Percentiles rank a stretch among this genome's conserved stretches.
phyloP scores from a whole-genome alignment of 352 stramenopile genomes.

The Globisporangium polare region DNA sequence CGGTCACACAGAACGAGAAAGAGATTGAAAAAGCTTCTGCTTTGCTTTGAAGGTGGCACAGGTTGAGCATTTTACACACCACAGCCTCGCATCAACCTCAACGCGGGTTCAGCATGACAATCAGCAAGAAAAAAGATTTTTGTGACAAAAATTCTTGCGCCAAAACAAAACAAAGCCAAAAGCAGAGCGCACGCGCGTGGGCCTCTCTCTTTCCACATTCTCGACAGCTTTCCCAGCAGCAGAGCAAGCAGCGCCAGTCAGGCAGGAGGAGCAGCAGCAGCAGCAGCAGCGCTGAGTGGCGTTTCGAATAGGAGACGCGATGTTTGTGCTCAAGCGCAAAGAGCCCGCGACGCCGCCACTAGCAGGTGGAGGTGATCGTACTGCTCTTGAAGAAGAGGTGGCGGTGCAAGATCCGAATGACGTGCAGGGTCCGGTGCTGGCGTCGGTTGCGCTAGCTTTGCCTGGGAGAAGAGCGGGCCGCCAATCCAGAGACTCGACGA shows the following conservation, averaged over 20 bases:
- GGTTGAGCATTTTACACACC: background rate
- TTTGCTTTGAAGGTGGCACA: background rate
- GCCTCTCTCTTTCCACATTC: background rate
- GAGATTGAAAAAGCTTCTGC: background rate
- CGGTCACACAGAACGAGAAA: background rate
- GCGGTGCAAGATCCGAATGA: background rate
- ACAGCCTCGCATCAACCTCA: no score
- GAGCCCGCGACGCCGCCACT: background rate
- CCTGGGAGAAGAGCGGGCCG: background rate
- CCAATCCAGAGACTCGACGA: background rate
- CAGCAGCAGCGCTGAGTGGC: no score
- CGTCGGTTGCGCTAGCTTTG: background rate
- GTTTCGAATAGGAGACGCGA: background rate
- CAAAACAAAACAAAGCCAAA: no score
- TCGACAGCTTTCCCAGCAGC: no score
- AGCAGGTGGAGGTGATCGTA: background rate
- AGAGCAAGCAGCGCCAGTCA: no score
- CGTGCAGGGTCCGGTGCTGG: background rate
- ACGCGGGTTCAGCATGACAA: no score
- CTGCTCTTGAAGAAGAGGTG: background rate
- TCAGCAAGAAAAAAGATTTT: no score
- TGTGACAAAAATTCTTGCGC: no score
- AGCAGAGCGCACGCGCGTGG: background rate
- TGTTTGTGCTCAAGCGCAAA: slow-evolving; percentile 2
- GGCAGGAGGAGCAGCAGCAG: no score